These are phyloP conservation scores for Globisporangium polare DNA, from an alignment of 352 stramenopile genomes.

Conservation along the genomic window DNA sequence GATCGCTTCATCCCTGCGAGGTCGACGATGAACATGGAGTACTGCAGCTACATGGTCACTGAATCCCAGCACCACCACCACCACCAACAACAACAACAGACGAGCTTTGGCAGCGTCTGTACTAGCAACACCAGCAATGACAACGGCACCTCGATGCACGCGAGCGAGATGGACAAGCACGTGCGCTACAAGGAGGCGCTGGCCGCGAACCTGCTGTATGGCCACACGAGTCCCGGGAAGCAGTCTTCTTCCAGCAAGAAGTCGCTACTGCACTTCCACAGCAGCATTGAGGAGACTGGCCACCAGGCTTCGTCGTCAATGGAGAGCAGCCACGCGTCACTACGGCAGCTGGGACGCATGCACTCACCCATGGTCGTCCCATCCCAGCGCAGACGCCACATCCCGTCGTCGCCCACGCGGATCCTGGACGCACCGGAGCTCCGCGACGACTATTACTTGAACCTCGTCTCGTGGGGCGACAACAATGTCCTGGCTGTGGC, in stretches of 20 bases:
- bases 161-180: constrained; percentile 27
- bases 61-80: background rate
- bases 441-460: constrained; percentile 98
- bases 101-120: background rate
- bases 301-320: background rate
- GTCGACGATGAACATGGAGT: constrained; percentile 39
- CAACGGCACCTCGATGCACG: background rate
- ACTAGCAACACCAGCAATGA: background rate
- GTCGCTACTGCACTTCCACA: constrained; percentile 26
- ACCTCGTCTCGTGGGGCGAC: constrained; percentile 93
- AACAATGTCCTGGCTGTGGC: constrained; percentile 95
- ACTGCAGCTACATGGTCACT: constrained; percentile 34
- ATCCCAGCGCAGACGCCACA: constrained; percentile 18
- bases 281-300: background rate
- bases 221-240: constrained; percentile 9
- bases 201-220: constrained; percentile 30
- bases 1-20: constrained; percentile 47
- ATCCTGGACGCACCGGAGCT: constrained; percentile 96
- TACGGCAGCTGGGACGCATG: constrained; percentile 10
- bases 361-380: background rate
- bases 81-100: background rate
- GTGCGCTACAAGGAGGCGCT: constrained; percentile 30
- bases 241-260: constrained; percentile 15
- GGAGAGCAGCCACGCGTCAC: constrained; percentile 17
- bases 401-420: constrained; percentile 41